phyloP scores from a whole-genome alignment of 495 filamentous ascomycete genomes.

The Bacidia rubella region DNA sequence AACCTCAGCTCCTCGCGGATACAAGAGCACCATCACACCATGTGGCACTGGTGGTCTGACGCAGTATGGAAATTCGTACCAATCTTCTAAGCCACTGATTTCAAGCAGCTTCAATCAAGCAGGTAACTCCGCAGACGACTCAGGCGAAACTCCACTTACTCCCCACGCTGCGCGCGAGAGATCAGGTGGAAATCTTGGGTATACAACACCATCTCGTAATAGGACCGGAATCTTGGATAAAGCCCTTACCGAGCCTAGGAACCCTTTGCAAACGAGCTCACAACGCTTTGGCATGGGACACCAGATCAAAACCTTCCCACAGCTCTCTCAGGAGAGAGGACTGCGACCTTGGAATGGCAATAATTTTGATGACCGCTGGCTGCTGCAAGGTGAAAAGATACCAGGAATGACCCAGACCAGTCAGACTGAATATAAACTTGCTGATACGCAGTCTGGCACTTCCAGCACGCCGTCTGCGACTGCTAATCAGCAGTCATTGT shows the following conservation, averaged over 20 bases:
- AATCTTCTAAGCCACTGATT: background rate
- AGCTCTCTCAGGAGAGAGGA: conserved; percentile 6
- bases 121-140: background rate
- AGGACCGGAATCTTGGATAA: background rate
- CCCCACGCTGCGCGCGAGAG: background rate
- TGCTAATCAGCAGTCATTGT: too few species aligned
- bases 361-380: conserved; percentile 17
- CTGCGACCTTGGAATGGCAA: conserved; percentile 10
- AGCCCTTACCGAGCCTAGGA: background rate
- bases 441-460: too few species aligned
- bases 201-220: background rate
- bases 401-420: too few species aligned
- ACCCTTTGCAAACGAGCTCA: background rate
- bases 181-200: background rate
- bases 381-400: background rate
- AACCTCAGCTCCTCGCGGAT: too few species aligned
- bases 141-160: background rate
- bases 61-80: background rate
- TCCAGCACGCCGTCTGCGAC: too few species aligned
- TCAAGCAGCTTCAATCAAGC: background rate
- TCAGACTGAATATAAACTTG: too few species aligned
- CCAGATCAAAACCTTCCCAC: conserved; percentile 10
- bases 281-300: background rate
- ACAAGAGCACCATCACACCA: background rate
- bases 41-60: background rate